phyloP scores from a whole-genome alignment of 192 early-diverging fungal species.

The Rhizophagus clarus region DNA sequence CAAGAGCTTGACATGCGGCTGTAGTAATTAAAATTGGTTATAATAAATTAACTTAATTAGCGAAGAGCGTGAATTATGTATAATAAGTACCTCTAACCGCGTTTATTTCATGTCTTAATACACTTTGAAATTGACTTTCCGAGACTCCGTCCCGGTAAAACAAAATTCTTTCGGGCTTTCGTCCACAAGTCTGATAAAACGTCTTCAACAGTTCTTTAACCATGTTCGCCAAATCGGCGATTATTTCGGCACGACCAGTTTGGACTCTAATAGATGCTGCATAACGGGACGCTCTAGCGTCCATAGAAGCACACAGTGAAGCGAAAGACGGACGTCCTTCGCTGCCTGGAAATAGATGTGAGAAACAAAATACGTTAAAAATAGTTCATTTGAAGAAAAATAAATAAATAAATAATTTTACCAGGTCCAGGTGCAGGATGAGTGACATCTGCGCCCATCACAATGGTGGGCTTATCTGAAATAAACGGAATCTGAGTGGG shows the following conservation, averaged over 20 bases:
- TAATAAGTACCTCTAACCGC: conserved; percentile 48
- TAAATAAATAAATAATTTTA: too few relatives aligned
- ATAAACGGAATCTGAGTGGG: conserved; percentile 67
- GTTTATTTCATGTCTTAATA: conserved; percentile 70
- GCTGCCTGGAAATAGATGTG: too few relatives aligned
- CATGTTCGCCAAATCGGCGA: conserved; percentile 68
- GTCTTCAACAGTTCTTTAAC: conserved; percentile 68
- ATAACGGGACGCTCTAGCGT: conserved; percentile 62
- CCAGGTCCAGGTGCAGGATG: conserved; percentile 72
- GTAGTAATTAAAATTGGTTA: conserved; percentile 37
- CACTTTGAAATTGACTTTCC: conserved; percentile 80
- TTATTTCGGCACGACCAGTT: conserved; percentile 71
- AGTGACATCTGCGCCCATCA: conserved; percentile 91
- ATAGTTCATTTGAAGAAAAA: conserved; percentile 23
- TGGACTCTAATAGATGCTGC: conserved; percentile 67
- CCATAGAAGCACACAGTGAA: conserved; percentile 70
- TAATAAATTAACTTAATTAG: background rate
- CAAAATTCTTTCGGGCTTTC: conserved; percentile 75
- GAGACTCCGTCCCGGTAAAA: conserved; percentile 93
- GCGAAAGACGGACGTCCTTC: conserved; percentile 70
- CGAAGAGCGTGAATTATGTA: background rate
- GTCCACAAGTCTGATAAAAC: conserved; percentile 62
- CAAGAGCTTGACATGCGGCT: conserved; percentile 63
- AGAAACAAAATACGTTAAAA: background rate
- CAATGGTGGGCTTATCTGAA: conserved; percentile 66